Percentiles rank a stretch among this genome's conserved stretches.
phyloP scores from a whole-genome alignment of 495 filamentous ascomycete genomes.

The Xeromyces bisporus region DNA sequence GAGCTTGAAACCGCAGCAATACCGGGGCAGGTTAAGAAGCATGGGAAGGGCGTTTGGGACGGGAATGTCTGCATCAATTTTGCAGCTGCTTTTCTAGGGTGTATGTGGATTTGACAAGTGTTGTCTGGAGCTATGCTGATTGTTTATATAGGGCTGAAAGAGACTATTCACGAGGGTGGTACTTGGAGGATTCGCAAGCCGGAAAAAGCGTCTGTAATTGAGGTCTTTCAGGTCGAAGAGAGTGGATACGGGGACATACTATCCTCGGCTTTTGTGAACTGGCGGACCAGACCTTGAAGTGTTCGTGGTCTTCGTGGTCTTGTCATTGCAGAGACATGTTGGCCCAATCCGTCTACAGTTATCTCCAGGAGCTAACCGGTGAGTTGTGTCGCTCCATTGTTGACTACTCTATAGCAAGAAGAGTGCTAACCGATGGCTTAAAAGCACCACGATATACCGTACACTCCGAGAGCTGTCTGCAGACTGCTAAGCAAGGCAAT shows the following conservation, averaged over 20 bases:
- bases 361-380: too few species aligned
- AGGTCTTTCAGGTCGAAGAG: conserved; percentile 56
- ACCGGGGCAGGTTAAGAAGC: conserved; percentile 50
- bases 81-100: conserved; percentile 55
- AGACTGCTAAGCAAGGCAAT: too few species aligned
- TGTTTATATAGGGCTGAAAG: conserved; percentile 46
- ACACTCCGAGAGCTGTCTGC: too few species aligned
- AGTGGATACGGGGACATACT: conserved; percentile 61
- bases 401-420: too few species aligned
- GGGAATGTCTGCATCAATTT: conserved; percentile 87
- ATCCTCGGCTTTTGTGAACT: conserved; percentile 56
- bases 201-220: conserved; percentile 39
- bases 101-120: conserved; percentile 22
- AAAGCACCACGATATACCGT: too few species aligned
- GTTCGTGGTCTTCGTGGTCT: too few species aligned
- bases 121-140: too few species aligned
- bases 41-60: conserved; percentile 57
- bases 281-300: conserved; percentile 43
- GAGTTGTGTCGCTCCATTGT: too few species aligned
- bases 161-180: conserved; percentile 48
- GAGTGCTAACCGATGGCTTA: too few species aligned
- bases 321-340: too few species aligned
- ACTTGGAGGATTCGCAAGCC: conserved; percentile 65
- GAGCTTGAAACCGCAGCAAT: conserved; percentile 65
- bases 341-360: too few species aligned